Percentiles rank a stretch among this genome's conserved stretches.
These are phyloP conservation scores for Colletotrichum camelliae DNA, from an alignment of 2,329 filamentous ascomycete species.

Conservation along the genomic window DNA sequence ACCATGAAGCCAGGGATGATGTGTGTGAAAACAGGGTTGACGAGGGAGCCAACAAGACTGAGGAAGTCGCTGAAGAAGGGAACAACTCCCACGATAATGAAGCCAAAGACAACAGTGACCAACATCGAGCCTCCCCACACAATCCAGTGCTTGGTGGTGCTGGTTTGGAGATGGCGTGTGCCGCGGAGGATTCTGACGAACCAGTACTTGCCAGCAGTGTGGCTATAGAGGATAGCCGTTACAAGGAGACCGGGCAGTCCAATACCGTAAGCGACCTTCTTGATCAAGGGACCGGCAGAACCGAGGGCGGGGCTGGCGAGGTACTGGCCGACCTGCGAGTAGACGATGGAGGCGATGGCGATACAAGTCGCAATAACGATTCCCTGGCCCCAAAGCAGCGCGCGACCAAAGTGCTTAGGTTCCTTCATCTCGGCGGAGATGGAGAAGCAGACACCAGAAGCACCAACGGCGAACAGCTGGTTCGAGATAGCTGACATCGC, in stretches of 20 bases:
- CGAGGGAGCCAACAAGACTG: neutral
- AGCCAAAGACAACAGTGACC: neutral
- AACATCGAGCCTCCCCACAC: neutral
- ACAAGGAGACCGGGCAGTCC: neutral
- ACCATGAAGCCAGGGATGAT: neutral
- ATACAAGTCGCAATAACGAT: neutral
- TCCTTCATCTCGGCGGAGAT: neutral
- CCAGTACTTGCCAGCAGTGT: neutral
- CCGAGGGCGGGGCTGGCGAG: neutral
- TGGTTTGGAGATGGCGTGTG: neutral
- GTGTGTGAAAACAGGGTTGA: neutral
- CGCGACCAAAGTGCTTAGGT: neutral
- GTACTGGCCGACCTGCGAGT: neutral
- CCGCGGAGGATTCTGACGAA: neutral
- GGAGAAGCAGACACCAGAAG: neutral
- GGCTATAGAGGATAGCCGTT: neutral
- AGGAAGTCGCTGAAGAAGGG: neutral
- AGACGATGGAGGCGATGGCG: neutral
- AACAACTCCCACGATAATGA: neutral
- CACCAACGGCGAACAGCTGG: neutral
- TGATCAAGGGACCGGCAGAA: neutral
- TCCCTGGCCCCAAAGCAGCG: neutral
- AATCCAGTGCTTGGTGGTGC: neutral
- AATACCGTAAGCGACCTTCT: neutral
- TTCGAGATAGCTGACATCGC: neutral